Percentiles rank a stretch among this genome's conserved stretches.
phyloP scores from a whole-genome alignment of 2,329 filamentous ascomycete genomes.

The Aspergillus awamori region DNA sequence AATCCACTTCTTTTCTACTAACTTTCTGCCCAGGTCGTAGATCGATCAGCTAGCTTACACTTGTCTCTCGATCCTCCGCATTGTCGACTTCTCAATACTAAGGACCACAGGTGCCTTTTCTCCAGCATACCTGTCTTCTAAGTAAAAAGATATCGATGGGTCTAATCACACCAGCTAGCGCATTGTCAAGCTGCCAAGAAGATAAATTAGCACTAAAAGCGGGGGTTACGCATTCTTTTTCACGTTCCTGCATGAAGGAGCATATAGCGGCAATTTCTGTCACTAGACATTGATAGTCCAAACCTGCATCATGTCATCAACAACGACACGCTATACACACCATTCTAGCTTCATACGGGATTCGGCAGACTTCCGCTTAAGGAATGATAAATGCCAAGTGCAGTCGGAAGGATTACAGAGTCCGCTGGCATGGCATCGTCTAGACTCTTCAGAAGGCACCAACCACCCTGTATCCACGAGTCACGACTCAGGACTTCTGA shows the following conservation, averaged over 20 bases:
- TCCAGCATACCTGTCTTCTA: background rate
- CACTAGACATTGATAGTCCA: background rate
- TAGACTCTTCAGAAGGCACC: background rate
- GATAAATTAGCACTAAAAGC: conserved; percentile 16
- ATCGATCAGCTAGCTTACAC: background rate
- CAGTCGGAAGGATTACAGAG: background rate
- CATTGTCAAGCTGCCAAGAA: conserved; percentile 16
- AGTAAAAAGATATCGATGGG: no score
- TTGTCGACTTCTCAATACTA: background rate
- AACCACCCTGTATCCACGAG: background rate
- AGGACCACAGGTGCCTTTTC: background rate
- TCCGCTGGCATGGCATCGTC: background rate
- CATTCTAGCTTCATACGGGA: background rate
- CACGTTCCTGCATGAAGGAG: conserved; percentile 4
- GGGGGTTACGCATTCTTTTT: conserved; percentile 17
- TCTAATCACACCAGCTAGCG: background rate
- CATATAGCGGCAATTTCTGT: background rate
- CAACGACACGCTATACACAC: background rate
- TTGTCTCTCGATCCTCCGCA: background rate
- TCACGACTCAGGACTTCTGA: conserved; percentile 1
- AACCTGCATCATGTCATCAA: background rate
- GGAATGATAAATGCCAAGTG: background rate
- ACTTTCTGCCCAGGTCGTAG: background rate
- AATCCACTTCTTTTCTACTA: background rate
- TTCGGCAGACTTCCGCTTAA: background rate